Percentiles rank a stretch among this genome's conserved stretches.
These are phyloP conservation scores for Trametes versicolor DNA, from an alignment of 1,284 basidiomycete species.

Conservation along the genomic window DNA sequence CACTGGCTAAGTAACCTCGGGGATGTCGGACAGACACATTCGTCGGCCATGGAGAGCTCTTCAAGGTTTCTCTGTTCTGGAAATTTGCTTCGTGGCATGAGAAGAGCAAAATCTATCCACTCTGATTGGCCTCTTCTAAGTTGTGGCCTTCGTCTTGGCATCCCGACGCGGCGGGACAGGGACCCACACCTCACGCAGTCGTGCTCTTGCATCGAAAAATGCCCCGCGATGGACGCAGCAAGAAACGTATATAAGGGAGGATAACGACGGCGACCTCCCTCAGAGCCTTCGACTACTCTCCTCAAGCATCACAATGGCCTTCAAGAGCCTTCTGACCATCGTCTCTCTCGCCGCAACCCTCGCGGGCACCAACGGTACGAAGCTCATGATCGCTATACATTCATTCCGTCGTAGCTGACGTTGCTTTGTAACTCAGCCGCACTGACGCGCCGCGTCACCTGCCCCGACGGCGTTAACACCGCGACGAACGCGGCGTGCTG, in stretches of 20 bases:
- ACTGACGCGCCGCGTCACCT: slow-evolving; percentile 16
- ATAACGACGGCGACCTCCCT: no score
- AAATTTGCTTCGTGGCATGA: neutral
- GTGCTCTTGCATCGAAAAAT: neutral
- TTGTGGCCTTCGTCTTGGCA: neutral
- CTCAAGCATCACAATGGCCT: slow-evolving; percentile 8
- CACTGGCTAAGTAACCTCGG: no score
- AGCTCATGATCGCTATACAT: neutral
- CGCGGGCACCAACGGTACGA: slow-evolving; percentile 13
- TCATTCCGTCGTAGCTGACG: neutral
- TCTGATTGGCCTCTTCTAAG: neutral
- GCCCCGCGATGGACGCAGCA: neutral
- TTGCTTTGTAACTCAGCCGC: neutral
- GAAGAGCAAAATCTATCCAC: neutral
- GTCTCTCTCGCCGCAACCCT: slow-evolving; percentile 14
- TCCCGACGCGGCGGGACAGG: neutral
- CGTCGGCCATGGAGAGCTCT: neutral
- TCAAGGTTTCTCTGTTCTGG: no score
- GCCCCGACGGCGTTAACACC: slow-evolving; percentile 21
- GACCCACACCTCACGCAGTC: neutral
- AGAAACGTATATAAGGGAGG: no score
- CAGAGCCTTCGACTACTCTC: neutral
- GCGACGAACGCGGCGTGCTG: slow-evolving; percentile 23
- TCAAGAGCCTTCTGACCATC: slow-evolving; percentile 14
- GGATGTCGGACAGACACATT: no score